Evolutionary conservation across 176 grass and related monocot species (phyloP).

Genomic region (Guadua angustifolia): DNA sequence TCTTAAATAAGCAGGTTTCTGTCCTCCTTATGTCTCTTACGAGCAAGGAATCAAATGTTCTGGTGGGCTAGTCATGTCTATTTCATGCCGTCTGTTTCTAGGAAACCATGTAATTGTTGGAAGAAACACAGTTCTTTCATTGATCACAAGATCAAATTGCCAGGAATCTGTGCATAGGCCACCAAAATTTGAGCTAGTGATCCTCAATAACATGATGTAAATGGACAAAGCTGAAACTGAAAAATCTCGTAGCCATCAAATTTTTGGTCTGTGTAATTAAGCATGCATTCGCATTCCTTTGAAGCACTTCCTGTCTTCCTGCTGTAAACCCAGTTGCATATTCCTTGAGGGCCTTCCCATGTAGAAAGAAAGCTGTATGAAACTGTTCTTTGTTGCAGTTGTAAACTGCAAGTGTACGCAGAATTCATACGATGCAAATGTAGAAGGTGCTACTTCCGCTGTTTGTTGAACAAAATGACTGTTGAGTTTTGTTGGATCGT

Average conservation of each 20-base stretch:
- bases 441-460: neutral
- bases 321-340: neutral
- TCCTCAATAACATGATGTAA: conserved; percentile 28
- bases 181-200: neutral
- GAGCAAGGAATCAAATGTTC: conserved; percentile 1
- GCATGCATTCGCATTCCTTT: neutral
- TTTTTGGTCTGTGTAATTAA: neutral
- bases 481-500: neutral
- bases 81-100: conserved; percentile 27
- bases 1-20: conserved; percentile 26
- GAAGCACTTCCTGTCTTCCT: neutral
- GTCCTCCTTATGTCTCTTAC: neutral
- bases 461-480: neutral
- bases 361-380: conserved; percentile 22
- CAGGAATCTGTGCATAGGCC: conserved; percentile 28
- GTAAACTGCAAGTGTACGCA: neutral
- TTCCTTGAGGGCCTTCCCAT: neutral
- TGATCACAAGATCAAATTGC: conserved; percentile 23
- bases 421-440: neutral
- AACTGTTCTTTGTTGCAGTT: conserved; percentile 26
- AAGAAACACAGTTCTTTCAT: conserved; percentile 13
- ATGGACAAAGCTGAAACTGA: conserved; percentile 12
- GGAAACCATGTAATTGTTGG: conserved; percentile 25
- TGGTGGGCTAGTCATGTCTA: conserved; percentile 16
- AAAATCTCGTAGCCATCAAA: neutral